phyloP scores from a whole-genome alignment of 2,329 filamentous ascomycete genomes.

The Nigrospora oryzae region DNA sequence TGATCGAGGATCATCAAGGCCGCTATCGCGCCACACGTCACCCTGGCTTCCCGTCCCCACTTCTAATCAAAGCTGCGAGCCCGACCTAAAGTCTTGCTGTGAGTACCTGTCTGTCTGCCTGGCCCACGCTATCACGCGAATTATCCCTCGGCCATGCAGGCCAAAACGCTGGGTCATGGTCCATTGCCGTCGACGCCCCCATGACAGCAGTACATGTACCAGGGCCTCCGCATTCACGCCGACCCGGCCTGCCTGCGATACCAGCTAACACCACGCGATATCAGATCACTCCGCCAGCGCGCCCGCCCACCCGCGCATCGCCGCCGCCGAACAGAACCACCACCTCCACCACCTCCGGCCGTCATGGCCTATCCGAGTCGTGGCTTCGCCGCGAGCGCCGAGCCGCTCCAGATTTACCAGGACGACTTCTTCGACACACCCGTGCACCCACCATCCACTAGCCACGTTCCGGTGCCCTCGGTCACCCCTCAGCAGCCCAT shows the following conservation, averaged over 20 bases:
- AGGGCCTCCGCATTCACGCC: slow-evolving; percentile 3
- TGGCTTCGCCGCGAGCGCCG: slow-evolving; percentile 34
- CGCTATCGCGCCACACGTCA: slow-evolving; percentile 14
- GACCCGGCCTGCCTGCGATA: neutral
- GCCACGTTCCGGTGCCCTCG: slow-evolving; percentile 48
- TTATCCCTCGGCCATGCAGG: slow-evolving; percentile 7
- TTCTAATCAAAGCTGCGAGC: slow-evolving; percentile 19
- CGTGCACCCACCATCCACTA: slow-evolving; percentile 34
- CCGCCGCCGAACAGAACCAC: neutral
- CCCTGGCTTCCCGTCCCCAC: slow-evolving; percentile 22
- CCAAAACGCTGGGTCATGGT: slow-evolving; percentile 3
- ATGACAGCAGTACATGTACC: slow-evolving; percentile 6
- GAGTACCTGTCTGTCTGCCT: slow-evolving; percentile 15
- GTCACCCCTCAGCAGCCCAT: slow-evolving; percentile 28
- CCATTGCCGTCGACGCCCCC: slow-evolving; percentile 2
- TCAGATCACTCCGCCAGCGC: neutral
- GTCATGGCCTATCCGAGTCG: slow-evolving; percentile 46
- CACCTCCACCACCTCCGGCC: slow-evolving; percentile 21
- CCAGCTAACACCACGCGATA: slow-evolving; percentile 1
- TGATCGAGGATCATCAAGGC: slow-evolving; percentile 2
- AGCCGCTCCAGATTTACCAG: slow-evolving; percentile 43
- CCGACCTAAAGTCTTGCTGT: slow-evolving; percentile 9
- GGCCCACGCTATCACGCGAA: slow-evolving; percentile 4
- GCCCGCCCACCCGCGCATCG: neutral
- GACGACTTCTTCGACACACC: slow-evolving; percentile 39